Conservation (phyloP, 169 alveolate species). For the Blepharisma undulans region DNA sequence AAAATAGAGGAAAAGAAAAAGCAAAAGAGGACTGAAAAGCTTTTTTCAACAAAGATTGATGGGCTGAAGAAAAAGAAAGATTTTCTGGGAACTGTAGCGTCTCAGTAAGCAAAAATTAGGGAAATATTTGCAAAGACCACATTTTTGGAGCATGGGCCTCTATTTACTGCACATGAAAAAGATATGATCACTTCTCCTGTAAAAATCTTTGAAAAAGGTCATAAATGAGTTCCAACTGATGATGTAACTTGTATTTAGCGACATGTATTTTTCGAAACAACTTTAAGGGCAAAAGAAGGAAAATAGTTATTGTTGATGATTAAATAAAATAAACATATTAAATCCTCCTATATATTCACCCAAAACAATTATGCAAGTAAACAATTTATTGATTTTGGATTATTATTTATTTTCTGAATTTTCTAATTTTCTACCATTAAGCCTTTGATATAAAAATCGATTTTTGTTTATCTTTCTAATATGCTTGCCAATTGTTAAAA, state of each 20-base stretch:
- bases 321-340: no score
- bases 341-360: no score
- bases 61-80: not conserved
- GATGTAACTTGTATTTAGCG: not conserved
- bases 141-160: not conserved
- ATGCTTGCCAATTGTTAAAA: no score
- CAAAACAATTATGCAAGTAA: no score
- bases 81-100: not conserved
- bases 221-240: not conserved
- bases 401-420: no score
- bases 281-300: not conserved
- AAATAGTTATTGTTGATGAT: not conserved
- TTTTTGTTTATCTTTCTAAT: no score
- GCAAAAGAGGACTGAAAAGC: not conserved
- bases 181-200: not conserved
- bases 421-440: no score
- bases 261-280: not conserved
- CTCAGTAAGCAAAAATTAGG: not conserved
- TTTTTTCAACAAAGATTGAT: not conserved
- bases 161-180: not conserved
- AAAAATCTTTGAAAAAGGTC: not conserved
- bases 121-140: not conserved
- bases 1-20: not conserved
- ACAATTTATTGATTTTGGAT: no score
- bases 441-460: no score